Evolutionary conservation across 352 stramenopile genomes (phyloP), one percentile per base, ranked within the genome.

Genomic region (Pythium rishiriense): DNA sequence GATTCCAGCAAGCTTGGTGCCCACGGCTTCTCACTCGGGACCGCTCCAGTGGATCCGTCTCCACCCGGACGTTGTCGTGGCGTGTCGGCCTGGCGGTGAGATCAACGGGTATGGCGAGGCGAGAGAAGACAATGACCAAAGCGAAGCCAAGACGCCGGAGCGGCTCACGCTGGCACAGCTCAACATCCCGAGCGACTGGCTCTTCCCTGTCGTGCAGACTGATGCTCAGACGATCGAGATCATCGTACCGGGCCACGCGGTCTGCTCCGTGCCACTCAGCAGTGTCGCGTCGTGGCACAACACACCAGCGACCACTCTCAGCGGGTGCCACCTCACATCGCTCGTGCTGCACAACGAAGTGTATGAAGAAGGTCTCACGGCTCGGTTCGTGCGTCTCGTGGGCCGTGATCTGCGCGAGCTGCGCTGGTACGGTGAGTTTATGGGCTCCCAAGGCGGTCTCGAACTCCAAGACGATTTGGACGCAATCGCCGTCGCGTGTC

Each of bases 291-390:
- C 19, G 19, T 31, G 29, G 11, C n/a, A 41, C 14, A 26, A 56
- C 4, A 22, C 15, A 6, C 14, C 39, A 9, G 6, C 17, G 10
- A 7, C 19, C 39, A n/a, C 15, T 39, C 33, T 9, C 3, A 39
- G 7, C 33, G 2, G 7, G 10, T 10, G 33, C 15, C 11, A 46
- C 1, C 39, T 46, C 39, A 57, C 49, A n/a, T 42, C 31, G 49
- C 49, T 57, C 21, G 49, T 57, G 49, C 28, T 57, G n/a, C 31
- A 45, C 49, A 43, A 28, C 21, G 29, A 57, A 45, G 29, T 28
- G 5, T 57, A 31, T 31, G 31, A 46, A 1, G 10, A 26, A 0
- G 49, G 31, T 10, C 21, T 12, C 5, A 45, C 29, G 9, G 49
- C 17, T 11, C 49, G 49, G 28, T 28, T 57, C 19, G 49, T 57